These are phyloP conservation scores for Penicillium freii DNA, from an alignment of 2,329 filamentous ascomycete species.

Conservation along the genomic window DNA sequence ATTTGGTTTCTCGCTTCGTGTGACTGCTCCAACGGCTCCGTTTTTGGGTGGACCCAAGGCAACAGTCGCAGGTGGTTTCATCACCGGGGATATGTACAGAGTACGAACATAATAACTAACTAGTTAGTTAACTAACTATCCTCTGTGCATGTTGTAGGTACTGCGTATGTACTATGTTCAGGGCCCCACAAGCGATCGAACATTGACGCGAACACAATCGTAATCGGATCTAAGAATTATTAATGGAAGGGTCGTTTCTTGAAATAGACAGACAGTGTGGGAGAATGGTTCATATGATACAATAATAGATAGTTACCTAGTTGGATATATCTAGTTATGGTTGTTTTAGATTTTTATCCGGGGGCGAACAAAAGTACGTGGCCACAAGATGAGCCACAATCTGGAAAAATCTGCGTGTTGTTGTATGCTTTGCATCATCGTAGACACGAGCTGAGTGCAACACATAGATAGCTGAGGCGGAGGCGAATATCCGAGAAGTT, in stretches of 20 bases:
- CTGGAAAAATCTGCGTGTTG: not conserved
- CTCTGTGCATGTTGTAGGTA: not conserved
- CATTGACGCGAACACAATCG: not conserved
- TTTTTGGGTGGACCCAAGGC: not conserved
- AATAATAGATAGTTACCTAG: not conserved
- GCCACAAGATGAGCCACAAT: constrained; percentile 5
- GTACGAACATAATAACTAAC: not conserved
- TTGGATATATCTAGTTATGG: too few relatives aligned
- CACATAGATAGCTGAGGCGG: not conserved
- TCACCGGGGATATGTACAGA: not conserved
- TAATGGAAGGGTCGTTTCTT: not conserved
- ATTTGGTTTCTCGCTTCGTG: not conserved
- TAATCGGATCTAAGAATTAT: not conserved
- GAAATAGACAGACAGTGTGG: not conserved
- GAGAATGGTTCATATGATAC: not conserved
- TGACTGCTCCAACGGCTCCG: not conserved
- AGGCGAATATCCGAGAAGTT: not conserved
- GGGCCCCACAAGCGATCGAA: not conserved
- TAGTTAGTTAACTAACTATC: too few relatives aligned
- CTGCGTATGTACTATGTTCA: not conserved
- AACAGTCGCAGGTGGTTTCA: not conserved
- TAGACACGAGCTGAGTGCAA: not conserved
- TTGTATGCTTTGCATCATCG: not conserved
- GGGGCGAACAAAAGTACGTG: constrained; percentile 5
- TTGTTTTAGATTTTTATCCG: not conserved